Evolutionary conservation across 1,284 basidiomycete genomes (phyloP), one percentile per base, ranked within the genome.

Genomic region (Tilletia caries): DNA sequence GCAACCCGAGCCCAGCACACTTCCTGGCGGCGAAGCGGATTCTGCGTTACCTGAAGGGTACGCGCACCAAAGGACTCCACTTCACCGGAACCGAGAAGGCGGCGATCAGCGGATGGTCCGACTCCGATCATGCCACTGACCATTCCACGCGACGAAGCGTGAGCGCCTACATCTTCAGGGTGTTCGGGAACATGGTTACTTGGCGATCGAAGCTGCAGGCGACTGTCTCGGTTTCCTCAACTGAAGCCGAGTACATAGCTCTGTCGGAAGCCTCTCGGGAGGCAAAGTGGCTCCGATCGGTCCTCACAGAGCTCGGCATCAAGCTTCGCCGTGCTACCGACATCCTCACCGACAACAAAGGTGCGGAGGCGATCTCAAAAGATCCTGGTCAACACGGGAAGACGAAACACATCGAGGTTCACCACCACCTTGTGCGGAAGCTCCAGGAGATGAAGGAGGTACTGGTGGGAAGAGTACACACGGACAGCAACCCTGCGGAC

Each of bases 211-310:
- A n/a, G 3, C 37, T 41, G 3, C 62, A 64, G 32, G 34, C n/a
- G 2, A 64, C 41, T 6, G 37, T 64, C 6, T n/a, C 62, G 41
- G 20, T 43, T 10, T 64, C 33, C 8, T n/a, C 20, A 20, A 43
- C 62, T 5, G 58, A 62, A 32, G 58, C 58, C 5, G 58, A 62
- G 33, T 64, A 64, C 41, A 20, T 64, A 12, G 62, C 62, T 3
- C 62, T 64, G 18, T 37, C 62, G 3, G 34, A 34, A 12, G 62
- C 62, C 3, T 6, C 62, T 5, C 4, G 41, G 33, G 62, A 64
- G 41, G 62, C 33, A 3, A 23, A n/a, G 33, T 64, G 32, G 33
- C 29, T 64, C 33, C 15, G 32, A 20, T 2, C n/a, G 32, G 18
- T 64, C 8, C 62, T 64, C 62, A 23, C 15, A 12, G 62, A 64